Conservation (phyloP, 768 basidiomycete species). For the Paxillus involutus region DNA sequence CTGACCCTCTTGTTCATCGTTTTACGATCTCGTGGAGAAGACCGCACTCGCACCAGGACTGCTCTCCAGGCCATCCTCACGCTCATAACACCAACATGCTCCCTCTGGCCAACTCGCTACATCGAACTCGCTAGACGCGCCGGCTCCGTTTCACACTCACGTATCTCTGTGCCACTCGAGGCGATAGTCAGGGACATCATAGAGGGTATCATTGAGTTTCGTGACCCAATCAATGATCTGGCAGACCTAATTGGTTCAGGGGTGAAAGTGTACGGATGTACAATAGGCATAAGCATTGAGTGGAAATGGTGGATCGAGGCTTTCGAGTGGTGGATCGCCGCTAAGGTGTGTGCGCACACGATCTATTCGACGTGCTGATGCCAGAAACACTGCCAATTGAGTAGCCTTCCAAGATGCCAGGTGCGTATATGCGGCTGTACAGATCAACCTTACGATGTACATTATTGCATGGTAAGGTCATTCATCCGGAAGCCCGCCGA, state of each 20-base stretch:
- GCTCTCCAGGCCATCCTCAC: slow-evolving; percentile 38
- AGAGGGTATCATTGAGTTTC: slow-evolving; percentile 44
- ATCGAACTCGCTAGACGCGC: slow-evolving; percentile 26
- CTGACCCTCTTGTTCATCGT: slow-evolving; percentile 6
- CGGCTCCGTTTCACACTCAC: slow-evolving; percentile 11
- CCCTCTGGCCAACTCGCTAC: slow-evolving; percentile 45
- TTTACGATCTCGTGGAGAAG: slow-evolving; percentile 8
- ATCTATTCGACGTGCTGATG: slow-evolving; percentile 1
- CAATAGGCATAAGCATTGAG: slow-evolving; percentile 33
- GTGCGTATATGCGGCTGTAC: slow-evolving; percentile 21
- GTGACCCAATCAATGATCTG: slow-evolving; percentile 39
- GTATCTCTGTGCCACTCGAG: slow-evolving; percentile 33
- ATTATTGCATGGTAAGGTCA: neutral
- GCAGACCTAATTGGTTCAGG: slow-evolving; percentile 35
- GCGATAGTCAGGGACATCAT: slow-evolving; percentile 37
- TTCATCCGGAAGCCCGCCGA: neutral
- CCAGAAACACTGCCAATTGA: neutral
- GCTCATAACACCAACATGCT: slow-evolving; percentile 43
- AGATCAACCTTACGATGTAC: neutral
- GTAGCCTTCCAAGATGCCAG: slow-evolving; percentile 11
- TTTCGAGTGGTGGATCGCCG: slow-evolving; percentile 34
- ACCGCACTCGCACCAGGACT: slow-evolving; percentile 12
- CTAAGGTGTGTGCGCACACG: slow-evolving; percentile 21
- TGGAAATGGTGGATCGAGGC: slow-evolving; percentile 33
- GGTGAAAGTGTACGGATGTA: slow-evolving; percentile 38